Evolutionary conservation across 306 rosid genomes (phyloP).

Genomic region (Prunus mume): DNA sequence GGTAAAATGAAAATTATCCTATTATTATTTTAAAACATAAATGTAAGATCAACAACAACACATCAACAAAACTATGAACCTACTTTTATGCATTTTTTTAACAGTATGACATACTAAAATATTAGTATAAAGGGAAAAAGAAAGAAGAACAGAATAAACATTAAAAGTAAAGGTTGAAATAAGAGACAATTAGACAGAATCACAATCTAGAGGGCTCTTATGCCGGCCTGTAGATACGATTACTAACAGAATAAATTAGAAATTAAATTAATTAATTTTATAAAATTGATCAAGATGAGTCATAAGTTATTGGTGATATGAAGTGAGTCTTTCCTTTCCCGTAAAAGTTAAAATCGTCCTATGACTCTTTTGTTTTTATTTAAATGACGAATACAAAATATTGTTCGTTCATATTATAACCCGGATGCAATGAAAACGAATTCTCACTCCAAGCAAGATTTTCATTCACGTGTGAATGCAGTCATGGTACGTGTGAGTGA

Average conservation of each 20-base stretch:
- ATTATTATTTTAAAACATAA: not conserved
- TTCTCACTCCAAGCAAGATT: too few relatives aligned
- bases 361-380: not conserved
- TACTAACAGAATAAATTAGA: not conserved
- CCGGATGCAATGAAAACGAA: too few relatives aligned
- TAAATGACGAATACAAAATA: not conserved
- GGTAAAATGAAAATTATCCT: too few relatives aligned
- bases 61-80: not conserved
- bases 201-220: not conserved
- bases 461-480: too few relatives aligned
- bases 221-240: not conserved
- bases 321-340: not conserved
- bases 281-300: not conserved
- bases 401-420: too few relatives aligned
- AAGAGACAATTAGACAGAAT: not conserved
- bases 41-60: not conserved
- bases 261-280: not conserved
- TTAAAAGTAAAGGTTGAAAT: not conserved
- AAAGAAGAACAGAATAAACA: not conserved
- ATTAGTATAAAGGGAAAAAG: not conserved
- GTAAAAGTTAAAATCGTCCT: not conserved
- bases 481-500: not conserved
- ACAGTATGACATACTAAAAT: not conserved
- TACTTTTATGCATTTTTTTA: not conserved
- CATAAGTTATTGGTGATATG: not conserved